These are phyloP conservation scores for Gastrolobium bilobum DNA, from an alignment of 306 rosid species.

Conservation along the genomic window DNA sequence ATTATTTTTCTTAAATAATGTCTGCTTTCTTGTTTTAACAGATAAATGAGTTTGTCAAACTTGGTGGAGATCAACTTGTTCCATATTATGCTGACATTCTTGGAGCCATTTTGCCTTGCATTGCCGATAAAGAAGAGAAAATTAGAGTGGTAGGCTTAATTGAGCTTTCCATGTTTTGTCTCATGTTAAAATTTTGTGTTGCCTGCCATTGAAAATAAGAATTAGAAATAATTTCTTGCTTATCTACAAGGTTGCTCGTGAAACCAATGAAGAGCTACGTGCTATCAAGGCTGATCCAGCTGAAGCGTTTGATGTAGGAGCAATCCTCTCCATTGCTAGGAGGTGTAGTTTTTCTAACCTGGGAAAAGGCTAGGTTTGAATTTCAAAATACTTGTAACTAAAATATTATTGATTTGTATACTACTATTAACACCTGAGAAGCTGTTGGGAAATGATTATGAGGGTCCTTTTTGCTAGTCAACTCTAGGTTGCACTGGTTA, in stretches of 20 bases:
- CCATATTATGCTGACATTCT: slow-evolving; percentile 95
- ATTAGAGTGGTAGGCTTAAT: slow-evolving; percentile 84
- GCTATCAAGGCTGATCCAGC: slow-evolving; percentile 77
- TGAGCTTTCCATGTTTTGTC: slow-evolving; percentile 27
- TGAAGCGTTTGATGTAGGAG: slow-evolving; percentile 90
- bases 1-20: slow-evolving; percentile 33
- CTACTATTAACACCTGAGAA: slow-evolving; percentile 28
- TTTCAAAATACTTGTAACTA: slow-evolving; percentile 48
- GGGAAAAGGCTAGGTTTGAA: slow-evolving; percentile 50
- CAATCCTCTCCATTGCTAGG: slow-evolving; percentile 87
- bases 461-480: slow-evolving; percentile 42
- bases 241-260: slow-evolving; percentile 84
- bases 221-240: slow-evolving; percentile 39
- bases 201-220: slow-evolving; percentile 24
- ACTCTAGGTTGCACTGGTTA: slow-evolving; percentile 38
- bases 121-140: slow-evolving; percentile 99
- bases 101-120: slow-evolving; percentile 96
- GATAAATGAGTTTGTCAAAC: slow-evolving; percentile 96
- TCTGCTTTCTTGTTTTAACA: slow-evolving; percentile 53
- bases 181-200: neutral
- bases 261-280: slow-evolving; percentile 95
- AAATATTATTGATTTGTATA: slow-evolving; percentile 34
- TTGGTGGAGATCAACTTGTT: slow-evolving; percentile 97
- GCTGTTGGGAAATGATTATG: slow-evolving; percentile 41
- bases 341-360: slow-evolving; percentile 64